Evolutionary conservation across 495 filamentous ascomycete species (phyloP), one percentile per base, ranked within the genome.

Genomic region (Lichenothelia convexa): DNA sequence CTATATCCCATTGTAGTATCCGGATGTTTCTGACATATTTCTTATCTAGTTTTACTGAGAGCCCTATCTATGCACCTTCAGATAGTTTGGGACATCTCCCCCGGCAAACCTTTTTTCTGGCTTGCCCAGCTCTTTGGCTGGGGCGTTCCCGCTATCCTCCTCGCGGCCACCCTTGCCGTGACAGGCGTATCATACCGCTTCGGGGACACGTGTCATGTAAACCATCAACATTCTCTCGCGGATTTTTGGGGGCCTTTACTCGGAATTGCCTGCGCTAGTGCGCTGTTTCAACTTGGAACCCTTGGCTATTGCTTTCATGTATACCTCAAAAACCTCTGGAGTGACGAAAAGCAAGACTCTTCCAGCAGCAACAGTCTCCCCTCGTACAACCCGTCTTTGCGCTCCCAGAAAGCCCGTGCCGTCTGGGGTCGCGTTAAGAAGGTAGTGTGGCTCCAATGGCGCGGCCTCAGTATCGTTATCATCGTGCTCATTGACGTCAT

Each of bases 161-260:
- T 86, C 18, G 62, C 75, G 1, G 55, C 81, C 12, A 78, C 82
- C 43, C 66, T 95, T 39, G 63, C 80, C 21, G 59, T 93, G 34
- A 94, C 89, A 20, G 89, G 89, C 16, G 82, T 93, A 6, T 94
- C 87, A 1, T 95, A 83, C 58, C 71, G 89, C 36, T 93, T 94
- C 49, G 91, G 89, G 12, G 63, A 70, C 30, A 78, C 82, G 7
- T 97, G 89, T 57, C 84, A 92, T 47, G 86, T 94, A 60, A 93
- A 93, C 59, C 76, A 85, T 48, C 60, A 71, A 30, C 64, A 84
- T 50, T 80, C 79, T 29, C 53, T 84, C 39, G 64, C 75, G 20
- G 81, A 81, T 46, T 89, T 93, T 49, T 97, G 89, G 89, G 78
- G 80, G 16, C 89, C 89, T 1, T 48, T 95, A 30, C 66, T 95